Base-by-base conservation (phyloP, 495 filamentous ascomycete species). In the Penicillium silybi region DNA sequence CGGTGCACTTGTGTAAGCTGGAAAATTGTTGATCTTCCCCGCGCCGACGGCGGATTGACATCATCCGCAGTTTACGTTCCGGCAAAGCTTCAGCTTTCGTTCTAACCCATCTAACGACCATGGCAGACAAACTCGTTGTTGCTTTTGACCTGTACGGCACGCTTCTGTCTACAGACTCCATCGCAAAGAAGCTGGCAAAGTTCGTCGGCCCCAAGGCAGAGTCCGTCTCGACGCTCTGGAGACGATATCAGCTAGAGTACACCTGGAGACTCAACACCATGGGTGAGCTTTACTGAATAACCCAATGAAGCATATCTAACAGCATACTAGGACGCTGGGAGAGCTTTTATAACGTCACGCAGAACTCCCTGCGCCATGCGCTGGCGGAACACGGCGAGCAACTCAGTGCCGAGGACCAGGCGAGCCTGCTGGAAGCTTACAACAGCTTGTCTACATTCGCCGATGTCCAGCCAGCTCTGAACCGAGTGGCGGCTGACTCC, bases 191-290 rank as follows among this genome's bases (percentile, higher is more conserved):
- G 41, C 65, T 86, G 16, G 71, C 76, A 46, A 59, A 70, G 39
- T 64, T 77, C 43, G 76, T 80, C 29, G 73, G 79, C 42, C 47
- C 79, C 20, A 77, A 79, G 57, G 80, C 82, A 11, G 57, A 69
- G 7, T 57, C 64, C 6, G 73, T 92, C 13, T 79, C 85, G 7
- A 63, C 77, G 19, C 61, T 77, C 56, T 85, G 80, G 81, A 63
- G 80, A 40, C 77, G 71, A 20, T 81, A 80, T 61, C 87, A 91
- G 63, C 75, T 95, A 17, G 88, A 90, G 67, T 93, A 92, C 56
- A 89, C 88, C 32, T 93, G 87, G 88, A 69, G 88, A 41, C 65
- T 88, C 53, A 92, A 86, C 58, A 87, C 83, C 79, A 92, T 92
- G 87, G 72, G 88, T 87, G 68, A 39, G 66, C 13, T 29, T 25